Conservation (phyloP, 1,139 yeast genomes). For the Debaryomycetaceae sp. region DNA sequence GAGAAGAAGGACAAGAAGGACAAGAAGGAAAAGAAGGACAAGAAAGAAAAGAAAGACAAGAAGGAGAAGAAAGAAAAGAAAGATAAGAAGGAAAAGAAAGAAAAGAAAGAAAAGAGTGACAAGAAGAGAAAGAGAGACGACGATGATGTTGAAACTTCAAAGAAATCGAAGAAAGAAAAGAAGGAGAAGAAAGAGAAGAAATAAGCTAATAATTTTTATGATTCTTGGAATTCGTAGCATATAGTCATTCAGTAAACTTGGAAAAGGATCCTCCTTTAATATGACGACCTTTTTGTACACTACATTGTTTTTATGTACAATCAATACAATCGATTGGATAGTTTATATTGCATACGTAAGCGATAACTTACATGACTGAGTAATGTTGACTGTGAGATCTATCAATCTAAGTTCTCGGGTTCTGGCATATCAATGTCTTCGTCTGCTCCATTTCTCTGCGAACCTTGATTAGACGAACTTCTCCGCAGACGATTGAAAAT, state of each 20-base stretch:
- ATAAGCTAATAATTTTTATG: slow-evolving; percentile 24
- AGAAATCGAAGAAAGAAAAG: slow-evolving; percentile 27
- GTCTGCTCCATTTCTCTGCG: slow-evolving; percentile 3
- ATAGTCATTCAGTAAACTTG: not conserved
- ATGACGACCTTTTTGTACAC: not conserved
- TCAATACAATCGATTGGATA: not conserved
- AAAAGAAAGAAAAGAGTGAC: slow-evolving; percentile 11
- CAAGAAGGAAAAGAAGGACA: slow-evolving; percentile 30
- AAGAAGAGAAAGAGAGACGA: not conserved
- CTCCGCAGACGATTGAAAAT: not conserved
- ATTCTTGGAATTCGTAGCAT: not conserved
- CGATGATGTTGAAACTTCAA: slow-evolving; percentile 12
- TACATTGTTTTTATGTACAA: not conserved
- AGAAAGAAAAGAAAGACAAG: slow-evolving; percentile 46
- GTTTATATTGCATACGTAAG: not conserved
- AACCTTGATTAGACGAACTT: not conserved
- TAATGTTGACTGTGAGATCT: not conserved
- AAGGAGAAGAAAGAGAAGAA: slow-evolving; percentile 25
- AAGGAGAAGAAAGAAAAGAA: slow-evolving; percentile 28
- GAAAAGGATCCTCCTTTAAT: not conserved
- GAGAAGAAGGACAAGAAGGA: slow-evolving; percentile 31
- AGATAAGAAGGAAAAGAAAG: slow-evolving; percentile 21
- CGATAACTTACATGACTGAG: not conserved
- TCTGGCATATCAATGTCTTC: slow-evolving; percentile 17
- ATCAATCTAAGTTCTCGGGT: slow-evolving; percentile 14